Percentiles rank a stretch among this genome's conserved stretches.
phyloP scores from a whole-genome alignment of 805 yeast genomes.

The Maudiozyma saulgeensis region DNA sequence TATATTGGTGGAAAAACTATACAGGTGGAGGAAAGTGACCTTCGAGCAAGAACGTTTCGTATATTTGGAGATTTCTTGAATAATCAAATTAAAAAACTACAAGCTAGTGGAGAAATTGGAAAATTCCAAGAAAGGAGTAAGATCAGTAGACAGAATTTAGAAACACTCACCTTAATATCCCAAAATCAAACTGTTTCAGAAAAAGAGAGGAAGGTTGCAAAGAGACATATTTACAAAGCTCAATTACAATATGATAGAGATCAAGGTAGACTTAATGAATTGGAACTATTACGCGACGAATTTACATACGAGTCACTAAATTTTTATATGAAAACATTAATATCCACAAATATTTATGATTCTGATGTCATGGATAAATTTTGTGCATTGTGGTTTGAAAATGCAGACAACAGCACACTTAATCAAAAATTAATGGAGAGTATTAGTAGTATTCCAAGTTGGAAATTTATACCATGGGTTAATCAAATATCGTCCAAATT shows the following conservation, averaged over 20 bases:
- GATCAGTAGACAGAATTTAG: constrained; percentile 38
- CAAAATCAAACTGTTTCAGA: constrained; percentile 33
- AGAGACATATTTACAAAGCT: constrained; percentile 41
- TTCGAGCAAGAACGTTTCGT: constrained; percentile 41
- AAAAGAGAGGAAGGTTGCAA: constrained; percentile 44
- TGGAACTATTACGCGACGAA: constrained; percentile 31
- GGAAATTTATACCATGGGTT: constrained; percentile 68
- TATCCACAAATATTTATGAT: constrained; percentile 34
- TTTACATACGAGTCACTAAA: constrained; percentile 47
- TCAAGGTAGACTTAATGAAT: constrained; percentile 33
- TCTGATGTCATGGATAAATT: constrained; percentile 63
- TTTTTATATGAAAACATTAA: constrained; percentile 50
- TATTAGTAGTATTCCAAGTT: constrained; percentile 40
- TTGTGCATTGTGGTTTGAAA: constrained; percentile 75
- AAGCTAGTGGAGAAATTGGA: constrained; percentile 36
- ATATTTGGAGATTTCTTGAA: constrained; percentile 69
- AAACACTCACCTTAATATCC: constrained; percentile 38
- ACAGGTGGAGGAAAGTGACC: constrained; percentile 14
- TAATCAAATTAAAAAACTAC: constrained; percentile 41
- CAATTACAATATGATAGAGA: constrained; percentile 43
- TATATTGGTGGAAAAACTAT: constrained; percentile 38
- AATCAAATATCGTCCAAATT: constrained; percentile 73
- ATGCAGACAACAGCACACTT: constrained; percentile 36
- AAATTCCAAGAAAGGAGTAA: constrained; percentile 34
- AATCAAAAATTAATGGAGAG: constrained; percentile 34